Conservation (phyloP, 371 early-diverging fungal genomes). For the Rhizopus delemar region DNA sequence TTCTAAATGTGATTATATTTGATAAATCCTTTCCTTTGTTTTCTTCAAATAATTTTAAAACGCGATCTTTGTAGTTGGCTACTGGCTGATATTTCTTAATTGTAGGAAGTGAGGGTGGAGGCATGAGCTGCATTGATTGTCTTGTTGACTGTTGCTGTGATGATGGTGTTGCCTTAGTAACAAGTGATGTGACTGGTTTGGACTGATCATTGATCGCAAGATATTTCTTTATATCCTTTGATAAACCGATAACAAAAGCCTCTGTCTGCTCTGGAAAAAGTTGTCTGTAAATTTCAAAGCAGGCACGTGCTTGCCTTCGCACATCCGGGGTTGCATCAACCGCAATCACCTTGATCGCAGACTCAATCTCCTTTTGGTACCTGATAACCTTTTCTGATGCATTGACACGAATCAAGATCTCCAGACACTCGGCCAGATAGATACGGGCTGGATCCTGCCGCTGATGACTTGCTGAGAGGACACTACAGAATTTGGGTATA, state of each 20-base stretch:
- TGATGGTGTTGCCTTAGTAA: background rate
- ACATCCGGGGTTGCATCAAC: slow-evolving; percentile 57
- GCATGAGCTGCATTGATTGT: too few relatives aligned
- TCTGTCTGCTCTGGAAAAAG: slow-evolving; percentile 43
- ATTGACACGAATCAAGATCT: slow-evolving; percentile 40
- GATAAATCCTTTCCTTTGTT: background rate
- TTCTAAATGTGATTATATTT: background rate
- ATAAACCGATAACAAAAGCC: background rate
- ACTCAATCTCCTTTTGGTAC: slow-evolving; percentile 39
- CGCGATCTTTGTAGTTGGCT: background rate
- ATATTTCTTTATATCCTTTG: background rate
- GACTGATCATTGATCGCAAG: background rate
- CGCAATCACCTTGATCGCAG: slow-evolving; percentile 46
- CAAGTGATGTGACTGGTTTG: background rate
- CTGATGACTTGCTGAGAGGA: slow-evolving; percentile 20
- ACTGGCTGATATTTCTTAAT: background rate
- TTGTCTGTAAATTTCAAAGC: slow-evolving; percentile 44
- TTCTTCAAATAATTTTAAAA: background rate
- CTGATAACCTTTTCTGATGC: slow-evolving; percentile 37
- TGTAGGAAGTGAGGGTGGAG: background rate
- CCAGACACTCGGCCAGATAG: slow-evolving; percentile 45
- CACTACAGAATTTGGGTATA: slow-evolving; percentile 41
- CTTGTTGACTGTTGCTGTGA: too few relatives aligned
- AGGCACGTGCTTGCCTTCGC: slow-evolving; percentile 41
- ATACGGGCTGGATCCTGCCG: slow-evolving; percentile 15